A percentile compares a stretch with the other conserved stretches of the same genome.
These are phyloP conservation scores for Arthroderma sp. DNA, from an alignment of 2,329 filamentous ascomycete species.

Conservation along the genomic window DNA sequence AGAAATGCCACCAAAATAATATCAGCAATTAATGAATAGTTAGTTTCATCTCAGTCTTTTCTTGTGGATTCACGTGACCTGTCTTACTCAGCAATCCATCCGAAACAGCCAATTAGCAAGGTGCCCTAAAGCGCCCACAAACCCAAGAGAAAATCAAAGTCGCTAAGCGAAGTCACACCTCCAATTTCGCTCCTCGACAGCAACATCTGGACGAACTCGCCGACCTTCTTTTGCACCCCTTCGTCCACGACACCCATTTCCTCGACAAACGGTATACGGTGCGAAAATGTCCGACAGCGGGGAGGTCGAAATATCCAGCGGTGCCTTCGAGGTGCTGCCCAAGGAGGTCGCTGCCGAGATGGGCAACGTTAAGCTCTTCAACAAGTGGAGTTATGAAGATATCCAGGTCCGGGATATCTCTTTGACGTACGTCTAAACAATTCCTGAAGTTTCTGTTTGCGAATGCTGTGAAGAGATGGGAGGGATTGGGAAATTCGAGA, in stretches of 20 bases:
- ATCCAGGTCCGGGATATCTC: slow-evolving; percentile 99
- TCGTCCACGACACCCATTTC: slow-evolving; percentile 23
- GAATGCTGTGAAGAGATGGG: not conserved
- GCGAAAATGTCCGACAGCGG: slow-evolving; percentile 81
- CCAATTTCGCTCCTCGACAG: slow-evolving; percentile 23
- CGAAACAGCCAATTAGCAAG: slow-evolving; percentile 13
- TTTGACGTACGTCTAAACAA: slow-evolving; percentile 68
- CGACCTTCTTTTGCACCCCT: slow-evolving; percentile 20
- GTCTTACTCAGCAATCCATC: not conserved
- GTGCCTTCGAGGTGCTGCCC: slow-evolving; percentile 64
- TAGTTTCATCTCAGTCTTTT: too few species aligned
- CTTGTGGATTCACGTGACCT: too few species aligned
- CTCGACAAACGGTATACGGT: slow-evolving; percentile 27
- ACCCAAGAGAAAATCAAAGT: slow-evolving; percentile 9
- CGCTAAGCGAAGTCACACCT: slow-evolving; percentile 31
- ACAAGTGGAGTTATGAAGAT: slow-evolving; percentile 97
- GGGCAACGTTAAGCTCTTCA: slow-evolving; percentile 91
- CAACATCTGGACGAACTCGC: slow-evolving; percentile 20
- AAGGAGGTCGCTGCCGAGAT: slow-evolving; percentile 85
- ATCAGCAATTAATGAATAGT: not conserved
- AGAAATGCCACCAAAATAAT: not conserved
- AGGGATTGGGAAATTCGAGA: not conserved
- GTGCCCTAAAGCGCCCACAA: slow-evolving; percentile 29
- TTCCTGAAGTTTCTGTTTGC: not conserved
- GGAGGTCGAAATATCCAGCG: slow-evolving; percentile 69